Evolutionary conservation across 495 filamentous ascomycete species (phyloP).

Genomic region (Penicillium roqueforti): DNA sequence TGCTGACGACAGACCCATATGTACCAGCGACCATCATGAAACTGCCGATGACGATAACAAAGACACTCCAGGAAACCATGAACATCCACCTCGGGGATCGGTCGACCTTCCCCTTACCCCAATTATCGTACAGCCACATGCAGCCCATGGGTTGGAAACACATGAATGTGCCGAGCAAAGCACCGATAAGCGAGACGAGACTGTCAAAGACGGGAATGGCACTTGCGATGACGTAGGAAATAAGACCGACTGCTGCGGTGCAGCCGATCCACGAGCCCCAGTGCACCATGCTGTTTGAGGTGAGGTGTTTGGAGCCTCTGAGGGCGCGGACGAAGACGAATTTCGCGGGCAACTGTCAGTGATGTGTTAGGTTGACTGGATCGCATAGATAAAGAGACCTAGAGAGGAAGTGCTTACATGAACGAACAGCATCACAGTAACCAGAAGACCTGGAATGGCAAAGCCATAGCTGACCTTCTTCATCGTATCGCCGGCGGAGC

Average conservation of each 20-base stretch:
- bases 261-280: conserved; percentile 58
- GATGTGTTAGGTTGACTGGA: conserved; percentile 34
- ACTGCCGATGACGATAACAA: conserved; percentile 35
- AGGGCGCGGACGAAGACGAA: conserved; percentile 61
- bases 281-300: conserved; percentile 52
- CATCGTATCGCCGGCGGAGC: conserved; percentile 56
- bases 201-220: conserved; percentile 66
- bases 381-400: background rate
- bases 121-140: conserved; percentile 47
- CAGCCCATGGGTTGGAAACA: conserved; percentile 44
- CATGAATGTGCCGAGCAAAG: conserved; percentile 50
- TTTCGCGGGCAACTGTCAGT: conserved; percentile 36
- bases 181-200: conserved; percentile 56
- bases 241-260: conserved; percentile 50
- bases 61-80: conserved; percentile 29
- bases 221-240: conserved; percentile 66
- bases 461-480: conserved; percentile 71
- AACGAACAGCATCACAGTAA: conserved; percentile 27
- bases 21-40: conserved; percentile 54
- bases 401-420: conserved; percentile 22
- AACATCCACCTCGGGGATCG: conserved; percentile 21
- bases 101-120: conserved; percentile 39
- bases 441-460: conserved; percentile 55
- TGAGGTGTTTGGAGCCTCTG: conserved; percentile 49
- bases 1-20: conserved; percentile 53